Percentiles rank a stretch among this genome's conserved stretches.
phyloP scores from a whole-genome alignment of 1,284 basidiomycete genomes.

The Apiotrichum akiyoshidainum region DNA sequence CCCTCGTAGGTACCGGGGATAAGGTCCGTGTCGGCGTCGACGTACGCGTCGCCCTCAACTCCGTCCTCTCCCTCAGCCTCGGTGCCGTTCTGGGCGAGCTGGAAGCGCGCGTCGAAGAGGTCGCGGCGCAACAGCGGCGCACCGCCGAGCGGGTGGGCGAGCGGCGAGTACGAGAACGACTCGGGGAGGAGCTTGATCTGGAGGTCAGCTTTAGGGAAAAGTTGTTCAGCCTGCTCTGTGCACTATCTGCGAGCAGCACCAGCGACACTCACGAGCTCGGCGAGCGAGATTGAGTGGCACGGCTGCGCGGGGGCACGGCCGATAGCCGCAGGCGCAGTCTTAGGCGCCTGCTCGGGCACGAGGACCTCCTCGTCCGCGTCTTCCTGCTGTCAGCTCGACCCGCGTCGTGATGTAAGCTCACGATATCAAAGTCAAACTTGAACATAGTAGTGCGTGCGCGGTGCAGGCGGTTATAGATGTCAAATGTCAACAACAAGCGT shows the following conservation, averaged over 20 bases:
- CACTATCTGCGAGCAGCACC: too few species aligned
- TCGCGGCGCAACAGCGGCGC: conserved; percentile 63
- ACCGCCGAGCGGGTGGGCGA: conserved; percentile 25
- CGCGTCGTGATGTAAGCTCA: conserved; percentile 14
- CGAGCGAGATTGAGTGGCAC: conserved; percentile 33
- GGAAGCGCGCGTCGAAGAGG: conserved; percentile 90
- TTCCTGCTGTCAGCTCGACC: conserved; percentile 10
- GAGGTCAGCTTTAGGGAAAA: background rate
- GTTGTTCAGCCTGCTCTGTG: background rate
- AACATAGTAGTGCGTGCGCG: conserved; percentile 35
- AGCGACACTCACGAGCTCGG: conserved; percentile 9
- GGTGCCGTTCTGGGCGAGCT: conserved; percentile 59
- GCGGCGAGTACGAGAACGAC: conserved; percentile 45
- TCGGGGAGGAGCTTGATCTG: conserved; percentile 44
- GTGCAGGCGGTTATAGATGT: background rate
- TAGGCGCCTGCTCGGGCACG: conserved; percentile 2
- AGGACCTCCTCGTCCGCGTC: conserved; percentile 26
- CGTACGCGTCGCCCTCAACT: conserved; percentile 51
- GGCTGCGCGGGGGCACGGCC: conserved; percentile 15
- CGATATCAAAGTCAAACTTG: conserved; percentile 53
- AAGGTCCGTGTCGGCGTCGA: conserved; percentile 82
- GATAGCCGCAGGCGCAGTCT: background rate
- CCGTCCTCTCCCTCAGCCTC: background rate
- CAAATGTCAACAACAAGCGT: background rate
- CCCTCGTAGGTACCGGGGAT: conserved; percentile 93